Percentiles rank a stretch among this genome's conserved stretches.
phyloP scores from a whole-genome alignment of 129 eudicot species.

The Pittosporum tobira region DNA sequence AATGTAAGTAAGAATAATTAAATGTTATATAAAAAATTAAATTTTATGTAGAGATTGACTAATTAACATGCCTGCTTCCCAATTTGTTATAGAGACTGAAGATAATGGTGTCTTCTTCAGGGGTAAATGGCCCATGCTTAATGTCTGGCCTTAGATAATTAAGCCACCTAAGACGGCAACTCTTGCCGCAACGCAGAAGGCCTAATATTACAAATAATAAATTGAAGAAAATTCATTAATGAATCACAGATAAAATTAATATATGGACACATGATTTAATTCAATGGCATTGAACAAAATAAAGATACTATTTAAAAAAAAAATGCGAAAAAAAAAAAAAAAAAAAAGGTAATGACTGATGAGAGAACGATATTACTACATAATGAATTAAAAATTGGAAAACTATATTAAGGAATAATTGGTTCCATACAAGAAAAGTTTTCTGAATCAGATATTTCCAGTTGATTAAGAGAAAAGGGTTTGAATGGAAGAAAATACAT shows the following conservation, averaged over 20 bases:
- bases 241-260: neutral
- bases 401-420: neutral
- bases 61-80: slow-evolving; percentile 37
- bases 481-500: neutral
- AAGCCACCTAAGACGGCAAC: slow-evolving; percentile 49
- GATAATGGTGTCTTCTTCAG: slow-evolving; percentile 36
- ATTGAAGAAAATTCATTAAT: neutral
- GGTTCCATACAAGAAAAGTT: no score
- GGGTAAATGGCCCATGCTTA: slow-evolving; percentile 39
- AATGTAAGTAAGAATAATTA: no score
- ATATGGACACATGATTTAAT: neutral
- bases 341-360: no score
- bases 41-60: no score
- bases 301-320: no score
- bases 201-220: slow-evolving; percentile 13
- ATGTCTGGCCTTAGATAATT: slow-evolving; percentile 49
- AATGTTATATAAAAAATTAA: no score
- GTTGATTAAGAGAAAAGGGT: no score
- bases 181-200: slow-evolving; percentile 48
- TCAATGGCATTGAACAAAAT: no score
- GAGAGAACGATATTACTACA: neutral
- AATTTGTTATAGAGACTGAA: slow-evolving; percentile 12
- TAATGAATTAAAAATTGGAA: neutral
- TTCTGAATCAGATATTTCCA: no score
- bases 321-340: no score